A percentile compares a stretch with the other conserved stretches of the same genome.
phyloP scores from a whole-genome alignment of 164 flowering plant species.

The Liquidambar formosana region DNA sequence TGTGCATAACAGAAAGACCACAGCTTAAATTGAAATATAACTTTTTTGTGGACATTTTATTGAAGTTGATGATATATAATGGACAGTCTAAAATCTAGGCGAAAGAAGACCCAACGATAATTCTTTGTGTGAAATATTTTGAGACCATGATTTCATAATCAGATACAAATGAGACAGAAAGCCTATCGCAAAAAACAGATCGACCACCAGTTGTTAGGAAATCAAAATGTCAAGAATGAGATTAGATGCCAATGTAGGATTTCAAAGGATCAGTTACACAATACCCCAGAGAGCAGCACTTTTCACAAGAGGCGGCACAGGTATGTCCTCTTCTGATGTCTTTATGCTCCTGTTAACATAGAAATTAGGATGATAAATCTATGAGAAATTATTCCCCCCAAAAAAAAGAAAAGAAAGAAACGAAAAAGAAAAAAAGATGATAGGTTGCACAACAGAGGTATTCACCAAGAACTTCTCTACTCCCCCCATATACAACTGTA shows the following conservation, averaged over 20 bases:
- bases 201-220: neutral
- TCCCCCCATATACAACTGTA: no score
- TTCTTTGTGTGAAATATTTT: no score
- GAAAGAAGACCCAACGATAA: neutral
- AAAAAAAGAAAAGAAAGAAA: neutral
- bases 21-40: no score
- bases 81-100: neutral
- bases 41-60: neutral
- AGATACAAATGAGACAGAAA: neutral
- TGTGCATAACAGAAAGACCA: no score
- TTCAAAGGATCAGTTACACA: neutral
- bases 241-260: neutral
- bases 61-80: neutral
- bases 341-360: conserved; percentile 62
- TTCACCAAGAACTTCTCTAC: no score
- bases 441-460: no score
- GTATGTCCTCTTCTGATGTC: conserved; percentile 85
- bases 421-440: neutral
- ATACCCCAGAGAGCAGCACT: conserved; percentile 99
- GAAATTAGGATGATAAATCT: neutral
- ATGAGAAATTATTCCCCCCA: neutral
- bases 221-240: neutral
- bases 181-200: neutral
- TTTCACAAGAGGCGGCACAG: conserved; percentile 90
- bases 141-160: neutral